phyloP scores from a whole-genome alignment of 2,329 filamentous ascomycete species.

The Beauveria varroae region DNA sequence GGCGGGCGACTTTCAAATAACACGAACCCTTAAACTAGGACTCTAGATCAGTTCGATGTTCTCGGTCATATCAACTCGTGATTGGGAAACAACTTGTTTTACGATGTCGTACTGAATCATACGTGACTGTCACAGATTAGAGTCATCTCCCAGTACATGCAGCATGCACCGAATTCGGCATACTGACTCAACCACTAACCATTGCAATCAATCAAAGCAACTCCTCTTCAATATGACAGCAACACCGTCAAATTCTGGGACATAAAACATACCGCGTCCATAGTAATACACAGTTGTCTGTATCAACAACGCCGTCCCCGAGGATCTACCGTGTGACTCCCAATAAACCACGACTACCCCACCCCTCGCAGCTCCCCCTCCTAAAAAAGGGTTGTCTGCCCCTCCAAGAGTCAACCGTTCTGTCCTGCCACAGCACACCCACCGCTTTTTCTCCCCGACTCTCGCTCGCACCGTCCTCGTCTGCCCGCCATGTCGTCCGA shows the following conservation, averaged over 20 bases:
- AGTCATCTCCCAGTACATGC: neutral
- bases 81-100: neutral
- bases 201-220: neutral
- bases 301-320: neutral
- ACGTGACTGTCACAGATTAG: neutral
- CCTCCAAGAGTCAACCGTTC: conserved; percentile 13
- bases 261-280: neutral
- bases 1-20: no score
- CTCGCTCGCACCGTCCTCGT: conserved; percentile 19
- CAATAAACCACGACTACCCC: neutral
- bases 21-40: no score
- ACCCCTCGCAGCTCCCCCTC: conserved; percentile 14
- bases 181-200: neutral
- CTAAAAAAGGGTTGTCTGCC: conserved; percentile 3
- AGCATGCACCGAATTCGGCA: conserved; percentile 4
- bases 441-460: neutral
- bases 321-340: conserved; percentile 11
- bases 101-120: neutral
- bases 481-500: conserved; percentile 28
- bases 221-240: neutral
- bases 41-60: neutral
- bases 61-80: neutral
- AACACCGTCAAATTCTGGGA: no score
- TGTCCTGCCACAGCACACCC: conserved; percentile 25
- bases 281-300: neutral